Evolutionary conservation across 2,329 filamentous ascomycete genomes (phyloP).

Genomic region (Claviceps capensis): DNA sequence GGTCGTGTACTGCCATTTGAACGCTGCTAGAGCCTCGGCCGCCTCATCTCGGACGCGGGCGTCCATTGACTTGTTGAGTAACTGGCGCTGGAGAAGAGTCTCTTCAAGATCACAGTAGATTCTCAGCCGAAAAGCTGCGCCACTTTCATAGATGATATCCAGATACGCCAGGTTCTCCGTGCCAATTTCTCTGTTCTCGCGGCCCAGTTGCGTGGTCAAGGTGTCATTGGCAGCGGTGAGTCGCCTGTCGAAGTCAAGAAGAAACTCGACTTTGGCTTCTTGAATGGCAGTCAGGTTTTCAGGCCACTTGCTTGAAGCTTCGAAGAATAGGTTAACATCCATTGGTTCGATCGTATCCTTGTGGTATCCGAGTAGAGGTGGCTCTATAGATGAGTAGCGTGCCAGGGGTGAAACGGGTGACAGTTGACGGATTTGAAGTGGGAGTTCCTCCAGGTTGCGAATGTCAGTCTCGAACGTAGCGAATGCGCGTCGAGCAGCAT

Average conservation of each 20-base stretch:
- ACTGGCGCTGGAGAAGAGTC: slow-evolving; percentile 60
- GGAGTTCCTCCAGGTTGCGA: slow-evolving; percentile 65
- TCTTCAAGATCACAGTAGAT: slow-evolving; percentile 85
- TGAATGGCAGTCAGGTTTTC: slow-evolving; percentile 86
- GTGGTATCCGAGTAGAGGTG: slow-evolving; percentile 26
- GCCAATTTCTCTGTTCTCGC: slow-evolving; percentile 60
- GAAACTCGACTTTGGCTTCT: slow-evolving; percentile 82
- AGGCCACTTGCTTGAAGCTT: slow-evolving; percentile 86
- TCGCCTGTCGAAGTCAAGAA: slow-evolving; percentile 60
- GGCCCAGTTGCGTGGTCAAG: slow-evolving; percentile 56
- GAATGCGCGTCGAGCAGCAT: slow-evolving; percentile 56
- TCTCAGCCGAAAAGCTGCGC: slow-evolving; percentile 67
- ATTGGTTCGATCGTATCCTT: slow-evolving; percentile 41
- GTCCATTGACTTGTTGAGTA: slow-evolving; percentile 59
- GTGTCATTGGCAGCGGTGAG: slow-evolving; percentile 47
- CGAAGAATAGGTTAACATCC: slow-evolving; percentile 78
- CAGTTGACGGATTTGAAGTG: slow-evolving; percentile 73
- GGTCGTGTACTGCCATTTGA: slow-evolving; percentile 59
- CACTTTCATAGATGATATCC: slow-evolving; percentile 61
- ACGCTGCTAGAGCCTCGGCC: slow-evolving; percentile 52
- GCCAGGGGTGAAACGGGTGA: slow-evolving; percentile 58
- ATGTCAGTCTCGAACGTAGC: slow-evolving; percentile 62
- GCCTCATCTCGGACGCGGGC: slow-evolving; percentile 54
- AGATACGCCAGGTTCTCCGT: slow-evolving; percentile 69
- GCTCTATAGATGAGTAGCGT: slow-evolving; percentile 53